Percentiles rank a stretch among this genome's conserved stretches.
phyloP scores from a whole-genome alignment of 495 filamentous ascomycete species.

The Aspergillus sclerotiicarbonarius region DNA sequence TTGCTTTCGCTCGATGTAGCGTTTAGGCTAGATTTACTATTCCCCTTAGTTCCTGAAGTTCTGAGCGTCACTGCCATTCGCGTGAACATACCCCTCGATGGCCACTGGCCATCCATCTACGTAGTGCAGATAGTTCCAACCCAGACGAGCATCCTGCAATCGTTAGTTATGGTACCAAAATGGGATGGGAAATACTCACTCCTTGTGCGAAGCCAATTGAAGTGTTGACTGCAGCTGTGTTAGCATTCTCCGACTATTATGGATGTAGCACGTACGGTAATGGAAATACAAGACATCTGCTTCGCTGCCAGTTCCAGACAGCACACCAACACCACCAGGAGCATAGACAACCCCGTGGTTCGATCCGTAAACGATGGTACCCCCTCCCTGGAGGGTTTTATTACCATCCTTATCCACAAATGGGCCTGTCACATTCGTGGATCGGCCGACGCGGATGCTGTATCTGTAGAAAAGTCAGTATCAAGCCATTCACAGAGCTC shows the following conservation, averaged over 20 bases:
- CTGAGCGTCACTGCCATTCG: background rate
- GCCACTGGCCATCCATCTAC: conserved; percentile 44
- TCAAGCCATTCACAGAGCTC: background rate
- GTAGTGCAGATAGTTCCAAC: conserved; percentile 45
- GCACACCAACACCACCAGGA: conserved; percentile 43
- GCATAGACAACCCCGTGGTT: conserved; percentile 47
- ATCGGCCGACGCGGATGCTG: conserved; percentile 45
- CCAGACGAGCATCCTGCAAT: conserved; percentile 42
- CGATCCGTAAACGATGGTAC: conserved; percentile 44
- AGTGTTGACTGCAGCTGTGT: conserved; percentile 33
- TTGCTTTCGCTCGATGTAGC: conserved; percentile 2
- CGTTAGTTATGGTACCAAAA: background rate
- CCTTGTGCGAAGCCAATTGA: conserved; percentile 37
- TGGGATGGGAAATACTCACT: conserved; percentile 27
- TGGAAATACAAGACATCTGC: conserved; percentile 50
- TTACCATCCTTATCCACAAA: conserved; percentile 39
- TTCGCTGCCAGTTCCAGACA: conserved; percentile 28
- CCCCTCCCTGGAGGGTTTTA: conserved; percentile 37
- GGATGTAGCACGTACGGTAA: conserved; percentile 30
- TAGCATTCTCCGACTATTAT: too few species aligned
- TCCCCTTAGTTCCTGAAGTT: background rate
- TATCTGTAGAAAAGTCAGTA: conserved; percentile 21
- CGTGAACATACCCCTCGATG: conserved; percentile 15
- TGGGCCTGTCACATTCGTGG: conserved; percentile 35
- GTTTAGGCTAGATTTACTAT: background rate